Conservation (phyloP, 2,329 filamentous ascomycete species). For the Ceratocystiopsis sp. region DNA sequence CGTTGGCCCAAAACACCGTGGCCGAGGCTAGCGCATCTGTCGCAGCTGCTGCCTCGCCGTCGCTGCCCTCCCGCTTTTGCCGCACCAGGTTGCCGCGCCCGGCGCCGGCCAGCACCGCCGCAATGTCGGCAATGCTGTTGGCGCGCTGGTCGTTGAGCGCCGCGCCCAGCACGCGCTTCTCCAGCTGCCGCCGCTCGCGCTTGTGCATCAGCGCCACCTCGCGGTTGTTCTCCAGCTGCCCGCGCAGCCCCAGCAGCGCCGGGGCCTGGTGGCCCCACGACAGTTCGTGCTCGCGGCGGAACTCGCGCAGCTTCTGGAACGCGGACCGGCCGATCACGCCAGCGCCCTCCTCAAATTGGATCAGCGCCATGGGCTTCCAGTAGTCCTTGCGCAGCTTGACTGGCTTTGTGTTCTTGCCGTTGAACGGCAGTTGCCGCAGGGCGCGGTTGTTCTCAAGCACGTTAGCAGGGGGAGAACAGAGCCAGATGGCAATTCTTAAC, state of each 20-base stretch:
- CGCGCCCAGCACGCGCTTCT: constrained; percentile 27
- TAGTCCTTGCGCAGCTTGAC: constrained; percentile 48
- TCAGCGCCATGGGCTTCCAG: constrained; percentile 44
- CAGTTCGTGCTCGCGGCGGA: constrained; percentile 44
- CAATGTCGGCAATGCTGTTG: constrained; percentile 47
- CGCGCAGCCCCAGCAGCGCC: constrained; percentile 19
- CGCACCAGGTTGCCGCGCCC: constrained; percentile 34
- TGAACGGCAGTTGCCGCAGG: constrained; percentile 33
- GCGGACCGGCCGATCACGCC: constrained; percentile 39
- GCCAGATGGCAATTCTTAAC: too few relatives aligned
- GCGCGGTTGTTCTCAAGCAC: constrained; percentile 13
- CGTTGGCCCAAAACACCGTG: constrained; percentile 34
- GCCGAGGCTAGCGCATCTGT: constrained; percentile 14
- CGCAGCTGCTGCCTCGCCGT: constrained; percentile 2
- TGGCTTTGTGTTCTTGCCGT: constrained; percentile 50
- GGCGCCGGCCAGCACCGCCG: constrained; percentile 34
- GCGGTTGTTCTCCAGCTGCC: too few relatives aligned
- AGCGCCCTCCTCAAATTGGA: constrained; percentile 36
- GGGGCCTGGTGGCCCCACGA: constrained; percentile 31
- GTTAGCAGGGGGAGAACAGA: not conserved
- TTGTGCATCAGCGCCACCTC: too few relatives aligned
- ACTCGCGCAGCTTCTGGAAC: constrained; percentile 48
- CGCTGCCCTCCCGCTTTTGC: not conserved
- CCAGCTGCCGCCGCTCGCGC: constrained; percentile 12
- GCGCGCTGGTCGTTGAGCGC: constrained; percentile 42